A percentile compares a stretch with the other conserved stretches of the same genome.
Conservation (phyloP, 306 rosid genomes). For the Ormosia semicastrata region DNA sequence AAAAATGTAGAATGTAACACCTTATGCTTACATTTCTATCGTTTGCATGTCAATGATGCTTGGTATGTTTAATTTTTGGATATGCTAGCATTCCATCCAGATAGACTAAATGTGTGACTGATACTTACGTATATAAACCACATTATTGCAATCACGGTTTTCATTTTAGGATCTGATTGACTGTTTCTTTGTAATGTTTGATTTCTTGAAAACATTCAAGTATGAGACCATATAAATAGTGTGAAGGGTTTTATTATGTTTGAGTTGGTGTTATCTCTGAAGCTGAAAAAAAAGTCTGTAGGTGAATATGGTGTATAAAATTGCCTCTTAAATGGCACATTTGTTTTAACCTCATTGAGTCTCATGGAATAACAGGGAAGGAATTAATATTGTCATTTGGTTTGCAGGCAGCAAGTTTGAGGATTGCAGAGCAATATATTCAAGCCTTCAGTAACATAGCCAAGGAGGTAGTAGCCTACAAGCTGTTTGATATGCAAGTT, state of each 20-base stretch:
- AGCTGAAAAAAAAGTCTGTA: neutral
- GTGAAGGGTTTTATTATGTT: constrained; percentile 10
- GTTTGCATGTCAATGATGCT: neutral
- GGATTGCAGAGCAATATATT: constrained; percentile 90
- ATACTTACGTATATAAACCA: neutral
- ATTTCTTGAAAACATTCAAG: constrained; percentile 19
- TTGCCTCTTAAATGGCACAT: neutral
- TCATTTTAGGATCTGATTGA: constrained; percentile 4
- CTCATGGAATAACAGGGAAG: neutral
- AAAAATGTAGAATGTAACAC: neutral
- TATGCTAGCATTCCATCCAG: constrained; percentile 8
- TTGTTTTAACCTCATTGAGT: neutral
- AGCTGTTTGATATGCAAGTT: neutral
- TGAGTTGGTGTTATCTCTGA: neutral
- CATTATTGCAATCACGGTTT: neutral
- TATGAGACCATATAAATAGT: neutral
- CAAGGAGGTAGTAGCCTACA: constrained; percentile 65
- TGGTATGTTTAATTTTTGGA: neutral
- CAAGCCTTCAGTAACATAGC: constrained; percentile 88
- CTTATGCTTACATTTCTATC: neutral
- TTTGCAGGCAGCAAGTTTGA: constrained; percentile 91
- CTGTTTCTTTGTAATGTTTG: neutral
- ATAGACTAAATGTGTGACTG: neutral
- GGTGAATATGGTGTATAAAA: constrained; percentile 5
- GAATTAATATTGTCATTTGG: constrained; percentile 31